phyloP scores from a whole-genome alignment of 2,329 filamentous ascomycete species.

The Geoglossum cookeanum region DNA sequence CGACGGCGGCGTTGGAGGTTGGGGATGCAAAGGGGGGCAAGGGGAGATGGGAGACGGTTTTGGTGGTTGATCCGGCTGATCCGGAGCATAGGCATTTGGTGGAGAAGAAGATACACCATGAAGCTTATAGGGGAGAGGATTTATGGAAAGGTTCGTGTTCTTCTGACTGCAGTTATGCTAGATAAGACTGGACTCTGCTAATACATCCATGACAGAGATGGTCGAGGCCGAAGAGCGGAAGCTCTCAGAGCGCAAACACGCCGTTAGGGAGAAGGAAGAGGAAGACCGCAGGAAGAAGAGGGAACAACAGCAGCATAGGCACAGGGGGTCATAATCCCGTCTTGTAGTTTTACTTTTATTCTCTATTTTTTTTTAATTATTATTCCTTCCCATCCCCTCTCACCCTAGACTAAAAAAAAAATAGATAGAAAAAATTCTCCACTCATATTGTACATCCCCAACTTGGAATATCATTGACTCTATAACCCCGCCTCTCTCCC shows the following conservation, averaged over 20 bases:
- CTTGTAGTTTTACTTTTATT: no score
- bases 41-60: conserved; percentile 69
- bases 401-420: no score
- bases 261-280: conserved; percentile 9
- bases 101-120: conserved; percentile 74
- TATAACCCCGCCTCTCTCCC: no score
- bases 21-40: conserved; percentile 57
- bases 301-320: no score
- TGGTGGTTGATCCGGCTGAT: conserved; percentile 62
- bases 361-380: no score
- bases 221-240: conserved; percentile 57
- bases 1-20: conserved; percentile 66
- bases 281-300: no score
- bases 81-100: conserved; percentile 66
- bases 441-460: no score
- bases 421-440: no score
- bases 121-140: conserved; percentile 75
- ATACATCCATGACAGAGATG: conserved; percentile 39
- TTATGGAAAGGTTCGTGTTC: conserved; percentile 61
- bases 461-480: no score
- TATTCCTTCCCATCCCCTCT: no score
- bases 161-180: neutral
- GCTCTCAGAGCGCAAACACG: conserved; percentile 25
- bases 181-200: conserved; percentile 5
- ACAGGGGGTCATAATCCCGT: no score